A percentile compares a stretch with the other conserved stretches of the same genome.
These are phyloP conservation scores for Wilcoxina mikolae DNA, from an alignment of 495 filamentous ascomycete genomes.

Conservation along the genomic window DNA sequence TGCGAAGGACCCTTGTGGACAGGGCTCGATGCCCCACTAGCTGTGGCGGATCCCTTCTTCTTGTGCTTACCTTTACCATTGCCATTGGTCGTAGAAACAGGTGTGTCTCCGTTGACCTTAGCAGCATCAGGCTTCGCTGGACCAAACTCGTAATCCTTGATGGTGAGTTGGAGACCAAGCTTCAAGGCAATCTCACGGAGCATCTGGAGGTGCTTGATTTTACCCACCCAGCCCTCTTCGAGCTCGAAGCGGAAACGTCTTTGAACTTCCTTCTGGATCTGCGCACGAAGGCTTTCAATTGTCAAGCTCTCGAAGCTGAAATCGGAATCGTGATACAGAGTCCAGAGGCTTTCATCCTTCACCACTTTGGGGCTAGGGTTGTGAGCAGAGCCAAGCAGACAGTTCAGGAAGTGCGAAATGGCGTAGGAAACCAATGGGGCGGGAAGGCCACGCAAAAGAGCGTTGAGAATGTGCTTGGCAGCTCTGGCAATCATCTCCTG, in stretches of 20 bases:
- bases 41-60: constrained; percentile 59
- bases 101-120: constrained; percentile 23
- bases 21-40: constrained; percentile 30
- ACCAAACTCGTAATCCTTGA: constrained; percentile 63
- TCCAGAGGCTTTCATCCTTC: constrained; percentile 55
- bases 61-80: constrained; percentile 34
- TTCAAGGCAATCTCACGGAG: constrained; percentile 82
- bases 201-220: constrained; percentile 62
- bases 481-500: constrained; percentile 89
- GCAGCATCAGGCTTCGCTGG: constrained; percentile 30
- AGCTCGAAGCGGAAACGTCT: constrained; percentile 66
- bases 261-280: constrained; percentile 56
- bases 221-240: constrained; percentile 46
- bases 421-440: constrained; percentile 59
- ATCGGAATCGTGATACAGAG: constrained; percentile 69
- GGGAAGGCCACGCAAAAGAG: constrained; percentile 67
- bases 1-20: constrained; percentile 34
- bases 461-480: constrained; percentile 82
- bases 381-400: constrained; percentile 63
- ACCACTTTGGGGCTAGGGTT: constrained; percentile 64
- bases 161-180: constrained; percentile 75
- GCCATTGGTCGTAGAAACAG: constrained; percentile 29
- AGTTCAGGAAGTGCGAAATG: constrained; percentile 83
- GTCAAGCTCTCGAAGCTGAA: constrained; percentile 64
- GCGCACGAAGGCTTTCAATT: constrained; percentile 50